phyloP scores from a whole-genome alignment of 805 yeast genomes.

The Saturnispora sanitii region DNA sequence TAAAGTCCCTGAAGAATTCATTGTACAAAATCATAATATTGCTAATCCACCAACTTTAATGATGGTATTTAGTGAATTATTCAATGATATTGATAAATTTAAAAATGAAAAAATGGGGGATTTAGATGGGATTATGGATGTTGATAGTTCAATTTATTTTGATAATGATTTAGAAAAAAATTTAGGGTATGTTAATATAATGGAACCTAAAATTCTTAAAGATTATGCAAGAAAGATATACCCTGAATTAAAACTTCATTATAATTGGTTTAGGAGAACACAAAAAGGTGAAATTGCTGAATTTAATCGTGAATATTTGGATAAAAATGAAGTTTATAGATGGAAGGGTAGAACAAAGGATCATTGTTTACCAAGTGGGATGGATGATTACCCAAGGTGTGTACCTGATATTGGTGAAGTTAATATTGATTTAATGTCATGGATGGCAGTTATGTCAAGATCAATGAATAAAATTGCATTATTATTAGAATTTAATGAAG shows the following conservation, averaged over 20 bases:
- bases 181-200: conserved; percentile 43
- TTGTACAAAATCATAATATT: conserved; percentile 75
- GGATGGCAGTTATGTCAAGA: conserved; percentile 91
- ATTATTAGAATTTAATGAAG: conserved; percentile 48
- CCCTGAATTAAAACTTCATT: conserved; percentile 68
- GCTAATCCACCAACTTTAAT: conserved; percentile 95
- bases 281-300: conserved; percentile 70
- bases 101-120: conserved; percentile 4
- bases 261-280: conserved; percentile 73
- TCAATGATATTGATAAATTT: conserved; percentile 26
- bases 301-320: conserved; percentile 50
- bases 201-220: conserved; percentile 48
- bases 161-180: conserved; percentile 21
- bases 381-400: conserved; percentile 93
- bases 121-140: conserved; percentile 22
- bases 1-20: conserved; percentile 77
- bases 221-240: conserved; percentile 57
- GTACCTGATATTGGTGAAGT: conserved; percentile 82
- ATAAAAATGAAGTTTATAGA: conserved; percentile 59
- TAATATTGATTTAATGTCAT: conserved; percentile 78
- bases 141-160: conserved; percentile 13
- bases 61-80: conserved; percentile 53
- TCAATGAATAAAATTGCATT: conserved; percentile 69
- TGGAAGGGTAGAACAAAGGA: conserved; percentile 88
- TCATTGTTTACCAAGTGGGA: conserved; percentile 85